Base-by-base conservation (phyloP, 2,329 filamentous ascomycete species). In the Cercospora berteroae region DNA sequence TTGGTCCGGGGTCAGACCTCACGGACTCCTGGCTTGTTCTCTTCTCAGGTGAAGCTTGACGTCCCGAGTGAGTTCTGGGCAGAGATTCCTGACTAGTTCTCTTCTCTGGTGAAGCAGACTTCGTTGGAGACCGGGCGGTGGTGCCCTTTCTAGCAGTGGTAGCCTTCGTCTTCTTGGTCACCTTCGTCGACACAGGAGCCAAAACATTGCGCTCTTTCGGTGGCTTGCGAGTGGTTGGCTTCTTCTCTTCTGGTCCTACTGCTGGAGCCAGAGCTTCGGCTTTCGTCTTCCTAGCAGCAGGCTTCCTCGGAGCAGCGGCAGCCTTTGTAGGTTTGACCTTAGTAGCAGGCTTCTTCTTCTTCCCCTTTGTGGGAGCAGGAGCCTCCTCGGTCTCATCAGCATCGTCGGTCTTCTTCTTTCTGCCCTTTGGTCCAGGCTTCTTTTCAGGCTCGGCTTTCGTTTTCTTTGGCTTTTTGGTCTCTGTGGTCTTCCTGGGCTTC, bases 141-240 rank as follows among this genome's bases (percentile, higher is more conserved):
- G 60, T 5, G 25, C 25, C n/a, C 33, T 36, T 39, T 13, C 31
- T 63, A 5, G 20, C 16, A 52, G 60, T 25, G 5, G n/a, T 55
- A 4, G 39, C 50, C 25, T 55, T 63, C 9, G 33, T 59, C 33
- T 27, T 64, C 62, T 64, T 64, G 5, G 50, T 59, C 23, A 42
- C 62, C 8, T 57, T 57, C 0, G 25, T 31, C 2, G 62, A 36
- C 55, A 55, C 52, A 29, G 20, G 23, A 20, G 60, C 44, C 23
- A 44, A n/a, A 25, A 16, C 2, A 8, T 2, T 4, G 1, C 39
- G 33, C 23, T 20, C 50, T 7, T 23, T 52, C 23, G 60, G 33
- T 7, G 39, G 36, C 25, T 50, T 33, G 10, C 27, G 27, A 16
- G 44, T 23, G 5, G 36, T 42, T 7, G 5, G 36, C 29, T 56